A percentile compares a stretch with the other conserved stretches of the same genome.
Conservation (phyloP, 768 basidiomycete genomes). For the Mycena alexandri region DNA sequence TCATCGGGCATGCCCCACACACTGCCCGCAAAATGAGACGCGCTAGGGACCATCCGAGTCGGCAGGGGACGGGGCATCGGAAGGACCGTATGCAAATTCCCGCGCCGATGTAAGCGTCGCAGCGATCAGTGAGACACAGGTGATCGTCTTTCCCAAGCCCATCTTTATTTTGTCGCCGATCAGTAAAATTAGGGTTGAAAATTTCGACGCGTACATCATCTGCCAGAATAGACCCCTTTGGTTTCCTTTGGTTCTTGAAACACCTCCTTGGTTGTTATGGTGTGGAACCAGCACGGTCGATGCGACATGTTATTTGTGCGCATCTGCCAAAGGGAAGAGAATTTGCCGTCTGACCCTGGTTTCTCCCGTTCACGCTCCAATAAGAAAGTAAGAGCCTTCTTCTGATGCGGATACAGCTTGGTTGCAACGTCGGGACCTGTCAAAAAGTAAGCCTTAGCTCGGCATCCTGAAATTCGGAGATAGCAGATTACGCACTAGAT, state of each 20-base stretch:
- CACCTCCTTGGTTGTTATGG: conserved; percentile 86
- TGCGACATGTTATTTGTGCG: conserved; percentile 63
- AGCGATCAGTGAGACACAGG: conserved; percentile 93
- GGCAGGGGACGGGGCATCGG: conserved; percentile 56
- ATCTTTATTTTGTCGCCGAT: conserved; percentile 65
- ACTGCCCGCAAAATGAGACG: conserved; percentile 78
- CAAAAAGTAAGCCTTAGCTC: conserved; percentile 28
- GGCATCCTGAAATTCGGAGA: conserved; percentile 32
- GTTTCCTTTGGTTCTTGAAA: conserved; percentile 75
- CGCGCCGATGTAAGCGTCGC: conserved; percentile 81
- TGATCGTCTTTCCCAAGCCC: conserved; percentile 98
- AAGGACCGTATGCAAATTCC: conserved; percentile 70
- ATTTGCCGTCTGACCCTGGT: conserved; percentile 66
- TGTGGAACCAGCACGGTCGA: conserved; percentile 75
- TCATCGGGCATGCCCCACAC: conserved; percentile 89
- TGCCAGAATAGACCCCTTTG: conserved; percentile 92
- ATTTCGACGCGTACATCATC: conserved; percentile 83
- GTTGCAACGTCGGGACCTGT: conserved; percentile 83
- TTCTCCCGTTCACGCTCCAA: conserved; percentile 87
- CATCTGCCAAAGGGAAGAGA: conserved; percentile 80
- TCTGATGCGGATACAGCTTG: conserved; percentile 95
- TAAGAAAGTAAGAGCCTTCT: conserved; percentile 96
- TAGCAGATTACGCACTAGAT: conserved; percentile 67
- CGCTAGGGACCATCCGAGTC: conserved; percentile 48
- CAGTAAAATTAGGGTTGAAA: conserved; percentile 23